These are phyloP conservation scores for Lagenaria siceraria DNA, from an alignment of 306 rosid genomes.

Conservation along the genomic window DNA sequence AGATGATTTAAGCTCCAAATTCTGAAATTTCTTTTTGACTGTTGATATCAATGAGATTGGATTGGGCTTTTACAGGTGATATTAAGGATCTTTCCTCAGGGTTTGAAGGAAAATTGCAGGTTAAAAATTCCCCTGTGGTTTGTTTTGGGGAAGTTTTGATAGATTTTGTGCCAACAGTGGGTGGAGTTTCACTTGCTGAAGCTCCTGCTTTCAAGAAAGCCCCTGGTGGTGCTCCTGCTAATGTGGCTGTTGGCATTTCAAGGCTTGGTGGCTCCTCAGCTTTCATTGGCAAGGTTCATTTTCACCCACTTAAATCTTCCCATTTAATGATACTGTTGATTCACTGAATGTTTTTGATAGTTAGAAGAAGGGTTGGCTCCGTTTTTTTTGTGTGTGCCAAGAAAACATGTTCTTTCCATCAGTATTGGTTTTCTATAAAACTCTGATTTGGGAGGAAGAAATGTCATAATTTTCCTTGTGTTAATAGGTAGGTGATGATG, in stretches of 20 bases:
- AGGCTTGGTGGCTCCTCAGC: slow-evolving; percentile 77
- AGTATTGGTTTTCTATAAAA: neutral
- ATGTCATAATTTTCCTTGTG: neutral
- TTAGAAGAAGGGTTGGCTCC: neutral
- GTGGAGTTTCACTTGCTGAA: slow-evolving; percentile 83
- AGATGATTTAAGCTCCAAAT: neutral
- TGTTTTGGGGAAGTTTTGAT: slow-evolving; percentile 56
- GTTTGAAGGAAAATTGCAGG: slow-evolving; percentile 6
- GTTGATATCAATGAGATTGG: slow-evolving; percentile 14
- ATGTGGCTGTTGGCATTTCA: slow-evolving; percentile 80
- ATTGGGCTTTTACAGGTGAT: slow-evolving; percentile 23
- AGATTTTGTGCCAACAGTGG: slow-evolving; percentile 70
- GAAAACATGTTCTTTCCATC: neutral
- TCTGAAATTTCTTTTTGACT: neutral
- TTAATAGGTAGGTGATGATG: slow-evolving; percentile 87
- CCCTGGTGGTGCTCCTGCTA: slow-evolving; percentile 98
- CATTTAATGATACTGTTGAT: neutral
- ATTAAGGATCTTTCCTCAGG: slow-evolving; percentile 13
- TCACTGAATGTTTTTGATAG: neutral
- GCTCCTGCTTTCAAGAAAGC: slow-evolving; percentile 89
- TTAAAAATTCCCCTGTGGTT: slow-evolving; percentile 33
- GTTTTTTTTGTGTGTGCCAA: neutral
- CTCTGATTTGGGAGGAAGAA: neutral
- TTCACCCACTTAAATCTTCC: neutral
- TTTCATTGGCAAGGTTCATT: slow-evolving; percentile 74